These are phyloP conservation scores for Fonsecaea erecta DNA, from an alignment of 2,329 filamentous ascomycete species.

Conservation along the genomic window DNA sequence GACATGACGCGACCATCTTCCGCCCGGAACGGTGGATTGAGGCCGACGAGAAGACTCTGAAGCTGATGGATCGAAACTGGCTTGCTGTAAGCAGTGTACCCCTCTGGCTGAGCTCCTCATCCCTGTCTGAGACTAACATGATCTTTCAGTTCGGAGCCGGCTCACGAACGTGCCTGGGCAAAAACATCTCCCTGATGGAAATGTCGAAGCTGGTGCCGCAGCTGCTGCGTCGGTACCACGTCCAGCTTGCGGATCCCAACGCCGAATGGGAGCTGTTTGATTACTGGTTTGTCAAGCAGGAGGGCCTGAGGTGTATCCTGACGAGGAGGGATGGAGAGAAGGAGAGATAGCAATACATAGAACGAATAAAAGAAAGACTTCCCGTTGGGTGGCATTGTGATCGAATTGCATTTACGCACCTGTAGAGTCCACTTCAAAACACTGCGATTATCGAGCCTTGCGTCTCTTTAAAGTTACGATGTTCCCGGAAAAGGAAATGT, in stretches of 20 bases:
- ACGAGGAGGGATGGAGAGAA: constrained; percentile 9
- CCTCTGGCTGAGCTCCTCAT: no score
- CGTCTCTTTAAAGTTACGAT: no score
- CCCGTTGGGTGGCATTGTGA: no score
- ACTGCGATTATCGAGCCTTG: no score
- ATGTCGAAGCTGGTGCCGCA: constrained; percentile 39
- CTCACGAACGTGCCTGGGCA: constrained; percentile 48
- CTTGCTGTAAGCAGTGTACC: constrained; percentile 36
- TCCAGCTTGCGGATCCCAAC: constrained; percentile 30
- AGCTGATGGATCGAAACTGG: constrained; percentile 41
- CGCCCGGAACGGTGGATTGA: constrained; percentile 47
- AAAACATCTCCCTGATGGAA: constrained; percentile 39
- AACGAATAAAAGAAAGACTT: not conserved
- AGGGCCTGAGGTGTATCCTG: constrained; percentile 20
- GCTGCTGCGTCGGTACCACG: constrained; percentile 32
- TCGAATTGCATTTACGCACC: no score
- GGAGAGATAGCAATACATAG: not conserved
- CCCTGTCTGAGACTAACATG: not conserved
- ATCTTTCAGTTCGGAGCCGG: constrained; percentile 55
- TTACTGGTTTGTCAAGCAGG: constrained; percentile 57
- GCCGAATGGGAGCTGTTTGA: constrained; percentile 35
- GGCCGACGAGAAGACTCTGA: constrained; percentile 21
- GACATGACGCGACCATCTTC: constrained; percentile 33
- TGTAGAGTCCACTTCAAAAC: no score
- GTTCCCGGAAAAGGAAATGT: no score